A percentile compares a stretch with the other conserved stretches of the same genome.
These are phyloP conservation scores for Cubamyces lactineus DNA, from an alignment of 768 basidiomycete genomes.

Conservation along the genomic window DNA sequence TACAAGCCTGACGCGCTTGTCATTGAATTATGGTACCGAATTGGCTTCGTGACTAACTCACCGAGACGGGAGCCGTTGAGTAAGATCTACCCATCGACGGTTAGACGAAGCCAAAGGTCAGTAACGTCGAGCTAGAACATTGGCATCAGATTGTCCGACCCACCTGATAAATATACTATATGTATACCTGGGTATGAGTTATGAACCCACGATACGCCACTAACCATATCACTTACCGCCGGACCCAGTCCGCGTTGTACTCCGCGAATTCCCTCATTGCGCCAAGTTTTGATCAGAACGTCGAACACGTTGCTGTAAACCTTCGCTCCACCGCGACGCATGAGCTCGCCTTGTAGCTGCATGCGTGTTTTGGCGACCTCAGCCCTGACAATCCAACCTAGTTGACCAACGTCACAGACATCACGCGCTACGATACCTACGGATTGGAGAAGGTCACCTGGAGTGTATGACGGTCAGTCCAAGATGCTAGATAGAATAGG, in stretches of 20 bases:
- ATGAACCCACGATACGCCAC: constrained; percentile 36
- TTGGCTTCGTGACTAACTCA: no score
- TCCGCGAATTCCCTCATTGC: constrained; percentile 86
- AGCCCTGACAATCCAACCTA: no score
- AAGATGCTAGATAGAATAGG: no score
- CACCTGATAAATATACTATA: constrained; percentile 90
- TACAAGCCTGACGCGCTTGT: no score
- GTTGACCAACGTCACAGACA: constrained; percentile 75
- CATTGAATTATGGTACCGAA: no score
- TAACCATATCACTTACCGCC: constrained; percentile 73
- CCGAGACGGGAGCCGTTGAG: no score
- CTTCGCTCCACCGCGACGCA: constrained; percentile 66
- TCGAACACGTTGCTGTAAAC: constrained; percentile 93
- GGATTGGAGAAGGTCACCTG: no score
- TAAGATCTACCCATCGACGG: no score
- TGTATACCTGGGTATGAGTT: neutral
- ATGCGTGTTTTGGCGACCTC: constrained; percentile 94
- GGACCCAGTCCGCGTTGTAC: constrained; percentile 89
- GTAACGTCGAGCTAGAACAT: no score
- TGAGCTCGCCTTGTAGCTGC: constrained; percentile 94
- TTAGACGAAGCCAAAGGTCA: constrained; percentile 57
- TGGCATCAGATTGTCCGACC: no score
- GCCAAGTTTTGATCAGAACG: constrained; percentile 85
- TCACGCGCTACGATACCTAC: constrained; percentile 23
- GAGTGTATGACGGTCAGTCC: no score